Base-by-base conservation (phyloP, 768 basidiomycete species). In the Dictyophora rubrovolvata region DNA sequence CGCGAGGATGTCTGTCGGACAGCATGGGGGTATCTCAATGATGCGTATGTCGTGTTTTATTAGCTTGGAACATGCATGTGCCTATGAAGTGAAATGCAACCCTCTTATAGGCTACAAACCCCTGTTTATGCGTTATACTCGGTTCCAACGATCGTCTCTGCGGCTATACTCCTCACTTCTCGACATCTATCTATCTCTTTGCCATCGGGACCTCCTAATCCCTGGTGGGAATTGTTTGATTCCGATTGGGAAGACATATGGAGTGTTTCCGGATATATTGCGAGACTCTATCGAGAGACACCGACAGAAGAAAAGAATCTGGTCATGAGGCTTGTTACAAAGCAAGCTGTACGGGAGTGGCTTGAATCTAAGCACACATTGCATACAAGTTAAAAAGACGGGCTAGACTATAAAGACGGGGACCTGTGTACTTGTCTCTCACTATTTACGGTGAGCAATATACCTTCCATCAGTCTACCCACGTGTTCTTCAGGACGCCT, bases 221-320 rank as follows among this genome's bases (percentile, higher is more conserved):
- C 84, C 59, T 99, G 96, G 96, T 95, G 89, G 87, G 83, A 88
- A 48, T 75, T 98, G 6, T 99, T 99, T 66, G 96, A 98, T 67
- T 89, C 91, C 0, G 76, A 83, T 0, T 89, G 84, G 83, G 90
- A 93, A 56, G 94, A 96, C 65, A 77, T 96, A 23, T 87, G 87
- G 85, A 83, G 77, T 64, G 83, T 93, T 8, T 85, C 85, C 61
- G 92, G 90, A n/a, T 78, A 80, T 65, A 79, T 95, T 54, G 88
- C 90, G 87, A 77, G 86, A 46, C 72, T 97, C 3, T 97, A 89
- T 68, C 77, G 84, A 4, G 68, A 75, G 52, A 76, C 85, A 54
- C 74, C 70, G 10, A 68, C 63, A 20, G 70, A 72, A 52, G 75
- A 77, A 22, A 79, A 76, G 57, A 71, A 76, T 56, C 75, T 81